These are phyloP conservation scores for Trichoderma arundinaceum DNA, from an alignment of 2,329 filamentous ascomycete genomes.

Conservation along the genomic window DNA sequence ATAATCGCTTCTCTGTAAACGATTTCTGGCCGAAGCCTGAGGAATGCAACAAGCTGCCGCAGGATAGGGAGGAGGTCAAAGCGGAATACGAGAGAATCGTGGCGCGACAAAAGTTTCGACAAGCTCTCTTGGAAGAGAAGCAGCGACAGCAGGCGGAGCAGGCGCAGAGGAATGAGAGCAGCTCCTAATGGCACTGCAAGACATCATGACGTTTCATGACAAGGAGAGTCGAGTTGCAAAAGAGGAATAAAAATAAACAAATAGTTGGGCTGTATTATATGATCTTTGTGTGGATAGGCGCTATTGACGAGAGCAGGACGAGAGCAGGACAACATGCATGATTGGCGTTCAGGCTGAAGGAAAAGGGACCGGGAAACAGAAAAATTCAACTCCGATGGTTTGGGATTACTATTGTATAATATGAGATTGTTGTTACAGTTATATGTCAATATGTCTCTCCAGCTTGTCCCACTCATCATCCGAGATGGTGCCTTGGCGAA, in stretches of 20 bases:
- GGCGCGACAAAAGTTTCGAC: slow-evolving; percentile 71
- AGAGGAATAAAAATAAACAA: background rate
- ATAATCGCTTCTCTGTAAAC: slow-evolving; percentile 84
- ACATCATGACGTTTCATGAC: background rate
- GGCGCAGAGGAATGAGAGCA: slow-evolving; percentile 39
- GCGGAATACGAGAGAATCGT: slow-evolving; percentile 78
- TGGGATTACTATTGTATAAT: slow-evolving; percentile 31
- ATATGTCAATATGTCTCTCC: slow-evolving; percentile 59
- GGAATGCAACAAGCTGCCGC: slow-evolving; percentile 76
- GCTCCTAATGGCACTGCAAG: slow-evolving; percentile 30
- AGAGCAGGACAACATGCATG: slow-evolving; percentile 28
- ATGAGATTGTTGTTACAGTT: slow-evolving; percentile 27
- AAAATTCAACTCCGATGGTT: slow-evolving; percentile 19
- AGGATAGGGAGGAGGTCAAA: slow-evolving; percentile 80
- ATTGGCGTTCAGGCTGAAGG: slow-evolving; percentile 30
- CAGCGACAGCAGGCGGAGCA: slow-evolving; percentile 39
- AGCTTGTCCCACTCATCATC: slow-evolving; percentile 62
- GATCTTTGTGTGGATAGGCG: slow-evolving; percentile 2
- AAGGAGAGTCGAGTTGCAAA: background rate
- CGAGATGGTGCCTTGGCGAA: slow-evolving; percentile 54
- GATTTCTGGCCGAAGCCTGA: slow-evolving; percentile 92
- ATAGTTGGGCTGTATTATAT: slow-evolving; percentile 11
- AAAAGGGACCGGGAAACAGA: background rate
- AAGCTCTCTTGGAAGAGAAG: slow-evolving; percentile 57
- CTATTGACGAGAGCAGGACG: slow-evolving; percentile 19